These are phyloP conservation scores for Apium graveolens DNA, from an alignment of 129 eudicot genomes.

Conservation along the genomic window DNA sequence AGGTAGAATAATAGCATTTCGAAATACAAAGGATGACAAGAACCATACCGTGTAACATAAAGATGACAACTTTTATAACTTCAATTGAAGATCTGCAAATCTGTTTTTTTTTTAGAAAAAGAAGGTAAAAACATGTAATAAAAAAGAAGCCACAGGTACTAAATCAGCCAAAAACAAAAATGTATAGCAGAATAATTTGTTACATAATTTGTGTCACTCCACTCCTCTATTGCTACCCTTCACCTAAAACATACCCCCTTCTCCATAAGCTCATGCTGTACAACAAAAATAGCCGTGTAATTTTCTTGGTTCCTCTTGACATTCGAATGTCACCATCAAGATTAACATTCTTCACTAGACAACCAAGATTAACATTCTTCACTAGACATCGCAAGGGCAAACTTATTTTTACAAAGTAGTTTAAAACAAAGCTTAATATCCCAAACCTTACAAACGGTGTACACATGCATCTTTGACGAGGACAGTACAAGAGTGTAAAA, in stretches of 20 bases:
- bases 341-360: neutral
- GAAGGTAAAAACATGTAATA: neutral
- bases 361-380: neutral
- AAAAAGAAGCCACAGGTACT: neutral
- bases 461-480: neutral
- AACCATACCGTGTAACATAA: neutral
- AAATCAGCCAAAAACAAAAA: neutral
- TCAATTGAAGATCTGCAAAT: neutral
- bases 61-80: neutral
- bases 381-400: neutral
- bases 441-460: neutral
- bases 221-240: neutral
- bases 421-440: neutral
- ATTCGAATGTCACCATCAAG: neutral
- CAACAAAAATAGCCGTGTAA: neutral
- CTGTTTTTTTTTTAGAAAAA: too few species aligned
- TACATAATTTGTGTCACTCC: neutral
- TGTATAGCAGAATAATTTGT: neutral
- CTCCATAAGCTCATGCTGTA: neutral
- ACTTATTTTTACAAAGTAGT: neutral
- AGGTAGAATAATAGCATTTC: neutral
- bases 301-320: neutral
- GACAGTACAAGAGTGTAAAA: neutral
- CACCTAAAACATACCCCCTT: neutral
- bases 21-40: neutral